phyloP scores from a whole-genome alignment of 108 stramenopile genomes.

The Mediolabrus comicus region DNA sequence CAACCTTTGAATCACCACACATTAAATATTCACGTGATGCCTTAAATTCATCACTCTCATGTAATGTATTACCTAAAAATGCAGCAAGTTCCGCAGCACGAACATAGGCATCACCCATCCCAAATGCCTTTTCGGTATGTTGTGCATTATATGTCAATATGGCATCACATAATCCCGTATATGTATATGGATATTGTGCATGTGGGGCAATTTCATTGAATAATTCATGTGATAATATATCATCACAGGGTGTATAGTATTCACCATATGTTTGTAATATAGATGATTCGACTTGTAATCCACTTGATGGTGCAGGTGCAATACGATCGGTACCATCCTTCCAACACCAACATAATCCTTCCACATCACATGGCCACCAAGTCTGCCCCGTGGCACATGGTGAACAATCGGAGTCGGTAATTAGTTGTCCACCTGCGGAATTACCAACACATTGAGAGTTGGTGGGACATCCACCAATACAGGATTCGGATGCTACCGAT shows the following conservation, averaged over 20 bases:
- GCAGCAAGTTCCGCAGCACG: constrained; percentile 24
- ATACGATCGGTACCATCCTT: constrained; percentile 24
- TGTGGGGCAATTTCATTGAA: constrained; percentile 21
- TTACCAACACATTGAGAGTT: constrained; percentile 33
- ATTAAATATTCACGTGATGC: constrained; percentile 28
- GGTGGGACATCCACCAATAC: constrained; percentile 23
- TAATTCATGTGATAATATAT: constrained; percentile 11
- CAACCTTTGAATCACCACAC: constrained; percentile 19
- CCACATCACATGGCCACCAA: constrained; percentile 30
- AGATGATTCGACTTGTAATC: background rate
- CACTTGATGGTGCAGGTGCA: constrained; percentile 21
- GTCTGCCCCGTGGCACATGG: constrained; percentile 17
- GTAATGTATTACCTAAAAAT: constrained; percentile 28
- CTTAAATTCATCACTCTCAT: constrained; percentile 27
- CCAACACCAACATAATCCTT: constrained; percentile 34
- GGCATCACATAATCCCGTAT: constrained; percentile 28
- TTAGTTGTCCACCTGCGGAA: constrained; percentile 18
- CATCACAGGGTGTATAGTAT: constrained; percentile 22
- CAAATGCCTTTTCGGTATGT: constrained; percentile 33
- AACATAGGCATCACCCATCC: constrained; percentile 22
- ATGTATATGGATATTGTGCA: constrained; percentile 10
- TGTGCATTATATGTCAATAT: constrained; percentile 28
- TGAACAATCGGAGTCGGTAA: constrained; percentile 15
- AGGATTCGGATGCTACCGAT: constrained; percentile 21
- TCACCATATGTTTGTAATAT: background rate